These are phyloP conservation scores for Colletotrichum limetticola DNA, from an alignment of 2,329 filamentous ascomycete species.

Conservation along the genomic window DNA sequence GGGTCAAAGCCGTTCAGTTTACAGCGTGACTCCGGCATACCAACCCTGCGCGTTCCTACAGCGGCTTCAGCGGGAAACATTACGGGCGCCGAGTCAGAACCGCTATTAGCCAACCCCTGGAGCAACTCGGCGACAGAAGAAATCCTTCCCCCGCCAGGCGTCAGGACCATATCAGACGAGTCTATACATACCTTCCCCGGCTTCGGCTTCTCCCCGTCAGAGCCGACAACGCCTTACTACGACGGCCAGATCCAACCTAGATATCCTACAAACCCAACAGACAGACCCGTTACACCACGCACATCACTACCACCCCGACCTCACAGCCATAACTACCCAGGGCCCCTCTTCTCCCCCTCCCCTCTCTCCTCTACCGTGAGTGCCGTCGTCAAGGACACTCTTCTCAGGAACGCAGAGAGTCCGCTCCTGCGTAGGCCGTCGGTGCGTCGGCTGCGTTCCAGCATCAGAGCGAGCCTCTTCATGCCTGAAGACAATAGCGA, in stretches of 20 bases:
- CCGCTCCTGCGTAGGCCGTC: constrained; percentile 54
- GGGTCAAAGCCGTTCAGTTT: constrained; percentile 49
- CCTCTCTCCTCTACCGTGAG: constrained; percentile 69
- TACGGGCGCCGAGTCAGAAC: constrained; percentile 48
- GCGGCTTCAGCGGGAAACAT: constrained; percentile 45
- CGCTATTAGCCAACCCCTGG: constrained; percentile 58
- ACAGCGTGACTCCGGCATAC: constrained; percentile 48
- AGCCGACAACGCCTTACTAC: constrained; percentile 45
- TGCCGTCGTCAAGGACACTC: constrained; percentile 66
- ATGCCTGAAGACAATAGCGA: constrained; percentile 59
- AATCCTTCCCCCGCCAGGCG: constrained; percentile 45
- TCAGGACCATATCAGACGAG: constrained; percentile 51
- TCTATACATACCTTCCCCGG: constrained; percentile 43
- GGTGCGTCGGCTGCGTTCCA: constrained; percentile 58
- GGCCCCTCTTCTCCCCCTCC: constrained; percentile 67
- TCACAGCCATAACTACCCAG: constrained; percentile 53
- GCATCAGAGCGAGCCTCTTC: constrained; percentile 65
- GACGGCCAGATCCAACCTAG: constrained; percentile 40
- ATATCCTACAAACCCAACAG: constrained; percentile 31
- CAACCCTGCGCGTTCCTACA: constrained; percentile 47
- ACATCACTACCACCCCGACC: constrained; percentile 37
- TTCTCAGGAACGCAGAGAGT: constrained; percentile 58
- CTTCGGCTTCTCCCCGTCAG: constrained; percentile 40
- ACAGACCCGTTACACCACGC: constrained; percentile 36
- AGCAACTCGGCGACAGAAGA: constrained; percentile 46